Conservation (phyloP, 768 basidiomycete species). For the Baorangia bicolor region DNA sequence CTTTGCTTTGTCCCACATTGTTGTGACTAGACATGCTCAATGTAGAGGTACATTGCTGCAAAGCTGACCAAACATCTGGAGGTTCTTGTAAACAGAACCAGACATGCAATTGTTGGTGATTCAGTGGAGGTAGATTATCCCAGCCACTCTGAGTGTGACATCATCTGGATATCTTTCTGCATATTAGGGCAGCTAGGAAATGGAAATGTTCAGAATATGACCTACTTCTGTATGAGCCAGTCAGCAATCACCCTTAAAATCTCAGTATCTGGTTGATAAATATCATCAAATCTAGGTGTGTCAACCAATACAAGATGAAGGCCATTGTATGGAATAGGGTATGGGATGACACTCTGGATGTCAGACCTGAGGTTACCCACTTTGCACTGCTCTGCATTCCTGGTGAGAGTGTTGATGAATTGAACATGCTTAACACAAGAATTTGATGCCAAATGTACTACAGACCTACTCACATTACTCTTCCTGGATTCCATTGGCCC, state of each 20-base stretch:
- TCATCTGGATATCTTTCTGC: conserved; percentile 7
- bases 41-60: conserved; percentile 33
- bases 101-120: conserved; percentile 37
- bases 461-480: conserved; percentile 16
- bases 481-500: conserved; percentile 27
- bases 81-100: conserved; percentile 30
- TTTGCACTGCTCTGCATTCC: background rate
- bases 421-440: background rate
- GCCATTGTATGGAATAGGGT: background rate
- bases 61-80: conserved; percentile 34
- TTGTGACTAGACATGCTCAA: conserved; percentile 37
- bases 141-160: conserved; percentile 17
- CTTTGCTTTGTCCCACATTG: conserved; percentile 35
- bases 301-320: conserved; percentile 16
- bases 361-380: conserved; percentile 8
- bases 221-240: conserved; percentile 21
- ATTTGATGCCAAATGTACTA: background rate
- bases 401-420: conserved; percentile 17
- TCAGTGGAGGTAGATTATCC: conserved; percentile 35
- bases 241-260: conserved; percentile 13
- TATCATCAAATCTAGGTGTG: conserved; percentile 24
- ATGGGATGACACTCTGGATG: conserved; percentile 7
- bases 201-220: background rate
- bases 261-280: conserved; percentile 9
- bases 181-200: background rate